Conservation (phyloP, 139 green algal genomes). For the Micractinium conductrix region DNA sequence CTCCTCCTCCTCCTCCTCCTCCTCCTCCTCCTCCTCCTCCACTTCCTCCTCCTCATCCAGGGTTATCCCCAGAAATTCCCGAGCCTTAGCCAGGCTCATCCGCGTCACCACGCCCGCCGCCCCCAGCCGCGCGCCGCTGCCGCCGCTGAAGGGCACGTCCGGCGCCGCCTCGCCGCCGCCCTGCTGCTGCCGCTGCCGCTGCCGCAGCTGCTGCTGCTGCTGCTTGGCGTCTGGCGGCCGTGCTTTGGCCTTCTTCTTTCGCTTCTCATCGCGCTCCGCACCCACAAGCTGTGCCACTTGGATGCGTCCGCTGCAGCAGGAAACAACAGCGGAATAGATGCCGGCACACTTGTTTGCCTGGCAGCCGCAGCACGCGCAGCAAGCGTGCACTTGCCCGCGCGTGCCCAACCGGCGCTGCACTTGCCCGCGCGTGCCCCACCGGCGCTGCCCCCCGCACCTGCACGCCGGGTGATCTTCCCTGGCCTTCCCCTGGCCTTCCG, state of each 20-base stretch:
- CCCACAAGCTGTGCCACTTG: neutral
- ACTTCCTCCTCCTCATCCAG: neutral
- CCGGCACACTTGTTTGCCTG: too few relatives aligned
- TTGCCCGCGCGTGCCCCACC: too few relatives aligned
- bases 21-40: neutral
- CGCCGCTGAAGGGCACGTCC: too few relatives aligned
- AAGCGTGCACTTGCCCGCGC: too few relatives aligned
- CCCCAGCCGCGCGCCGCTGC: neutral
- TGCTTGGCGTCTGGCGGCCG: neutral
- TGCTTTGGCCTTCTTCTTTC: slow-evolving; percentile 1
- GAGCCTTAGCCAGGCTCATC: neutral
- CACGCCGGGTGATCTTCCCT: too few relatives aligned
- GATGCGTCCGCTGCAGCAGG: slow-evolving; percentile 3
- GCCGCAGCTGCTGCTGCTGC: neutral
- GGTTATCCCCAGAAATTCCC: neutral
- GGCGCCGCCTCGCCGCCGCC: neutral
- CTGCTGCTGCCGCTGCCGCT: neutral
- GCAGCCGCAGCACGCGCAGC: too few relatives aligned
- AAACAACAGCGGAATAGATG: too few relatives aligned
- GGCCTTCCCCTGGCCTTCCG: too few relatives aligned
- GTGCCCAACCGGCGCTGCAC: too few relatives aligned
- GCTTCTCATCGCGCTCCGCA: neutral
- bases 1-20: neutral
- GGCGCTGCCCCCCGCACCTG: too few relatives aligned
- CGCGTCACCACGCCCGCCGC: neutral